Percentiles rank a stretch among this genome's conserved stretches.
Conservation (phyloP, 192 early-diverging fungal genomes). For the Glomus cerebriforme region DNA sequence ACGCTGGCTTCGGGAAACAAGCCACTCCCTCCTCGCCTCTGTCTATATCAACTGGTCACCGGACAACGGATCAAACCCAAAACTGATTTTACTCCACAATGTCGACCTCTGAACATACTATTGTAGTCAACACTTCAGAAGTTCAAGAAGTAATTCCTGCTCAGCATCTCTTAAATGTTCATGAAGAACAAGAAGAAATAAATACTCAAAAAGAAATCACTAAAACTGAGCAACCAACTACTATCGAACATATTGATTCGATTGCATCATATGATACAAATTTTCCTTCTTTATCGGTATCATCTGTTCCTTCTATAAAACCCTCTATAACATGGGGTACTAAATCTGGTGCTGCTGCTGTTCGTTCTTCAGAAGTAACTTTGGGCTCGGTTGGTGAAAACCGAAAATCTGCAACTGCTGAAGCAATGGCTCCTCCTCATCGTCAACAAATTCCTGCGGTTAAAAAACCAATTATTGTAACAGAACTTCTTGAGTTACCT, state of each 20-base stretch:
- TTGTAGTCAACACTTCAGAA: not conserved
- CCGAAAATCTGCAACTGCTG: not conserved
- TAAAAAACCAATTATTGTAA: constrained; percentile 3
- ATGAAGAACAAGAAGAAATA: not conserved
- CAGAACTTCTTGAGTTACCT: constrained; percentile 26
- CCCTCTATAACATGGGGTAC: constrained; percentile 2
- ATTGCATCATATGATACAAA: constrained; percentile 8
- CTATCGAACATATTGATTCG: not conserved
- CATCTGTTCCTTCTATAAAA: not conserved
- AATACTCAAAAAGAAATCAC: not conserved
- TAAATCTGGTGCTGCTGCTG: constrained; percentile 2
- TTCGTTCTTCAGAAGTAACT: not conserved
- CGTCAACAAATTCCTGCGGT: not conserved
- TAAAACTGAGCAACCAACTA: not conserved
- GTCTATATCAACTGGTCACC: constrained; percentile 11
- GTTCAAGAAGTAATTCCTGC: not conserved
- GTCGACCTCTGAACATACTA: not conserved
- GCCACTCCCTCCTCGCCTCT: not conserved
- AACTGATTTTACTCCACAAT: constrained; percentile 17
- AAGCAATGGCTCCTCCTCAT: not conserved
- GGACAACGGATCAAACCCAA: constrained; percentile 21
- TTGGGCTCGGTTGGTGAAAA: not conserved
- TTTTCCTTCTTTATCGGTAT: constrained; percentile 19
- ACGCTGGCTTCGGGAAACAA: constrained; percentile 30
- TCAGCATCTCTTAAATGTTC: constrained; percentile 5